Evolutionary conservation across 1,139 yeast genomes (phyloP).

Genomic region (Sugiyamaella pinicola): DNA sequence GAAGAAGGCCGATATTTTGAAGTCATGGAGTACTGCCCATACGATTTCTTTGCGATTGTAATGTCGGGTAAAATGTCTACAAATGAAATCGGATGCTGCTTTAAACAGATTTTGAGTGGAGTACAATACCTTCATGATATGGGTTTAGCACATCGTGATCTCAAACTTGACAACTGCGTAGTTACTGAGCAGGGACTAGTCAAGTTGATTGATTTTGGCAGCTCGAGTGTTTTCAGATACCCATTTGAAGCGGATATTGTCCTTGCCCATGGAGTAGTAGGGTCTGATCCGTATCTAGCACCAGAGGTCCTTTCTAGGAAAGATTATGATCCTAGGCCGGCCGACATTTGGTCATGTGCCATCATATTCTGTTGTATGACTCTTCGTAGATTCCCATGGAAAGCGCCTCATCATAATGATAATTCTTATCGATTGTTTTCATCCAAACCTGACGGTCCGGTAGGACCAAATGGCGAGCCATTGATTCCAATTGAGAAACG

Average conservation of each 20-base stretch:
- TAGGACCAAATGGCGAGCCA: conserved; percentile 18
- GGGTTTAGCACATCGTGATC: conserved; percentile 94
- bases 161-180: conserved; percentile 93
- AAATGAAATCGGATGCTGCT: conserved; percentile 84
- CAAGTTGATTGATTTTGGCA: conserved; percentile 93
- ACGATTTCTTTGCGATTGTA: conserved; percentile 94
- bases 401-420: conserved; percentile 85
- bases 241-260: conserved; percentile 82
- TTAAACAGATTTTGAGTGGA: conserved; percentile 83
- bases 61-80: conserved; percentile 94
- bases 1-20: conserved; percentile 87
- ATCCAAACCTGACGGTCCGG: conserved; percentile 39
- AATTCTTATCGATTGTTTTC: conserved; percentile 76
- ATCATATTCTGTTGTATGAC: conserved; percentile 96
- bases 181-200: conserved; percentile 82
- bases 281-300: conserved; percentile 96
- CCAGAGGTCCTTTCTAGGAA: conserved; percentile 83
- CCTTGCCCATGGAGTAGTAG: conserved; percentile 90
- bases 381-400: conserved; percentile 95
- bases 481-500: conserved; percentile 38
- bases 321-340: conserved; percentile 87
- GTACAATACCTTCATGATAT: conserved; percentile 78
- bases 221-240: conserved; percentile 90
- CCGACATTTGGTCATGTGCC: conserved; percentile 95
- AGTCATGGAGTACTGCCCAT: conserved; percentile 97